Base-by-base conservation (phyloP, 768 basidiomycete species). In the Artomyces pyxidatus region DNA sequence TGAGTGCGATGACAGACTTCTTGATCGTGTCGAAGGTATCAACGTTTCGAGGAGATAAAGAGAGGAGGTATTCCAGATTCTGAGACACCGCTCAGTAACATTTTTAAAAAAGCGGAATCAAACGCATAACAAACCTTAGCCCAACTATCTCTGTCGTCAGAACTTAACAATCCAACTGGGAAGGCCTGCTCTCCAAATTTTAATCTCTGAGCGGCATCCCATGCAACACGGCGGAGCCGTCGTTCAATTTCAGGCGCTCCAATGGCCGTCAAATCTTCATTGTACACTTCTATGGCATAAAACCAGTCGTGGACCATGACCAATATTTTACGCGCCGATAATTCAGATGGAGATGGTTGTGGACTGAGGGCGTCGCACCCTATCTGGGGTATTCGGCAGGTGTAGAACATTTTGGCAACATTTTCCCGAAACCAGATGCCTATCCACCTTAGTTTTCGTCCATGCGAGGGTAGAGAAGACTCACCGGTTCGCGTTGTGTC, bases 101-200 rank as follows among this genome's bases (percentile, higher is more conserved):
- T 45, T 35, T 29, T 12, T 23, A 3, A 41, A 17, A 7, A 16
- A 6, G 21, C 37, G 3, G 19, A 3, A n/a, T n/a, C n/a, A 19
- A n/a, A 37, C 38, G 27, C 22, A 37, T 16, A 11, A 57, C 77
- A 49, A 63, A 91, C 90, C 61, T 76, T 67, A 10, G 85, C 75
- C 94, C 94, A 96, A 10, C 62, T 68, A 63, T 95, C 88, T 52
- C 94, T 73, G 22, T 84, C 74, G 60, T 94, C 90, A 3, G 85
- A 81, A 21, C 81, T 88, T 39, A 96, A 69, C 0, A 82, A 71
- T 7, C 88, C 83, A 4, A 96, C 70, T 23, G 76, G 73, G 3
- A 79, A 63, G 0, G 85, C 73, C 11, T 56, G 63, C 51, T 89
- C 84, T 3, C 83, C 83, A 0, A 57, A 63, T 3, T 66, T 63